Conservation (phyloP, 2,329 filamentous ascomycete genomes). For the Fusarium verrucosum region DNA sequence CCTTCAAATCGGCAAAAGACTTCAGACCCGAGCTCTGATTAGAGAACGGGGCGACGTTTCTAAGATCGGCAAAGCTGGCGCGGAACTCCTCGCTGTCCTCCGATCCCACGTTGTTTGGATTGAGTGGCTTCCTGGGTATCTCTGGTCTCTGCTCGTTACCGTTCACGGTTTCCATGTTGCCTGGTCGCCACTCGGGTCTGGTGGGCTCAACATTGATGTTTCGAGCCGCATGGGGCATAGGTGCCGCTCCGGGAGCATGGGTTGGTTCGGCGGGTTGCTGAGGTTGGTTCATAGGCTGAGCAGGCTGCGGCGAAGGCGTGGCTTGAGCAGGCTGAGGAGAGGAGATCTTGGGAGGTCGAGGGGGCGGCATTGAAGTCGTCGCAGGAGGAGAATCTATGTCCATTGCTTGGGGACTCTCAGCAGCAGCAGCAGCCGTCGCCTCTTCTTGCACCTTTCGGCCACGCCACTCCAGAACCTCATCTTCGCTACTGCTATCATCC, state of each 20-base stretch:
- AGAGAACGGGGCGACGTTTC: conserved; percentile 64
- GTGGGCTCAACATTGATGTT: conserved; percentile 68
- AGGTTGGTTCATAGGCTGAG: conserved; percentile 1
- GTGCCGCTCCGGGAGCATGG: neutral
- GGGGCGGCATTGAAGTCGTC: conserved; percentile 30
- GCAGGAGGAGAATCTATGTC: conserved; percentile 67
- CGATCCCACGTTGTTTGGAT: conserved; percentile 57
- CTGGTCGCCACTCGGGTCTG: conserved; percentile 67
- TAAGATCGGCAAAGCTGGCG: conserved; percentile 64
- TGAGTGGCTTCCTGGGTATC: conserved; percentile 38
- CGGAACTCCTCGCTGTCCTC: conserved; percentile 66
- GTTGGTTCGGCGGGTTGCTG: neutral
- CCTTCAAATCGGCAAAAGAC: conserved; percentile 65
- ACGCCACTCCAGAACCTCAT: conserved; percentile 50
- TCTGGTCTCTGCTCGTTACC: conserved; percentile 36
- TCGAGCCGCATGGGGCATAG: conserved; percentile 49
- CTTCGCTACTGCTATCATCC: conserved; percentile 59
- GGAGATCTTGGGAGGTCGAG: conserved; percentile 30
- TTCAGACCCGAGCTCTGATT: conserved; percentile 59
- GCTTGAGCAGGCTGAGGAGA: conserved; percentile 21
- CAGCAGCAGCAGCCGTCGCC: conserved; percentile 38
- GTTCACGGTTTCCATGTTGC: conserved; percentile 51
- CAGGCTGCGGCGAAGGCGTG: conserved; percentile 22
- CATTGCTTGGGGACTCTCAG: conserved; percentile 68
- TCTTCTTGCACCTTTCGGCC: conserved; percentile 48